phyloP scores from a whole-genome alignment of 2,329 filamentous ascomycete genomes.

The Monosporascus sp. region DNA sequence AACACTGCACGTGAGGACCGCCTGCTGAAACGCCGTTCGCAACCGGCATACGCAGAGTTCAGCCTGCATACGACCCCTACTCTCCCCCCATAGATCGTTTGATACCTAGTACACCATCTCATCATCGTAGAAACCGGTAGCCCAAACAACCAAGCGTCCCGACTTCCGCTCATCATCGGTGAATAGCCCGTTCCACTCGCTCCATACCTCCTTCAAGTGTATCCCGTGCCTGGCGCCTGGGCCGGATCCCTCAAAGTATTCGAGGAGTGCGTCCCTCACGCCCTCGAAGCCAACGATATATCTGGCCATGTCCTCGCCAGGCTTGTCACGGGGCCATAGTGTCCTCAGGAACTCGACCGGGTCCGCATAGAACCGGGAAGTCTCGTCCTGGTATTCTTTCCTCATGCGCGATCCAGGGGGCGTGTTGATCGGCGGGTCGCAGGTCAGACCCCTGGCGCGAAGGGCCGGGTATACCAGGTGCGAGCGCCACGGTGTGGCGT shows the following conservation, averaged over 20 bases:
- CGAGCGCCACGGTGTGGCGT: slow-evolving; percentile 91
- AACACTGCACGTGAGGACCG: too few species aligned
- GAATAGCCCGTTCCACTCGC: slow-evolving; percentile 55
- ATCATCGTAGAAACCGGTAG: slow-evolving; percentile 22
- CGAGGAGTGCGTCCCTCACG: slow-evolving; percentile 40
- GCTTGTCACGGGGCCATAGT: slow-evolving; percentile 37
- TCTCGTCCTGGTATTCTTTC: slow-evolving; percentile 74
- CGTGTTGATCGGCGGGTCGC: slow-evolving; percentile 77
- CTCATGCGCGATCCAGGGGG: slow-evolving; percentile 55
- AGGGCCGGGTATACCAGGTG: slow-evolving; percentile 73
- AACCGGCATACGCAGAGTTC: too few species aligned
- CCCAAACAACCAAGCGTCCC: slow-evolving; percentile 56
- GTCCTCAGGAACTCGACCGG: slow-evolving; percentile 51
- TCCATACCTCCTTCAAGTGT: slow-evolving; percentile 45
- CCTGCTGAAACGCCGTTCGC: too few species aligned
- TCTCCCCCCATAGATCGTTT: too few species aligned
- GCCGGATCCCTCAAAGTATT: slow-evolving; percentile 36
- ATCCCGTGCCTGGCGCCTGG: slow-evolving; percentile 36
- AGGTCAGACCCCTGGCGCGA: slow-evolving; percentile 77
- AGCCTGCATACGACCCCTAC: too few species aligned
- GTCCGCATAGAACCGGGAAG: slow-evolving; percentile 78
- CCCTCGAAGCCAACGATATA: slow-evolving; percentile 59
- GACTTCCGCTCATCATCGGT: slow-evolving; percentile 55
- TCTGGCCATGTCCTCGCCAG: slow-evolving; percentile 39
- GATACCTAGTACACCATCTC: not conserved